A percentile compares a stretch with the other conserved stretches of the same genome.
Conservation (phyloP, 2,329 filamentous ascomycete species). For the Exophiala oligosperma region DNA sequence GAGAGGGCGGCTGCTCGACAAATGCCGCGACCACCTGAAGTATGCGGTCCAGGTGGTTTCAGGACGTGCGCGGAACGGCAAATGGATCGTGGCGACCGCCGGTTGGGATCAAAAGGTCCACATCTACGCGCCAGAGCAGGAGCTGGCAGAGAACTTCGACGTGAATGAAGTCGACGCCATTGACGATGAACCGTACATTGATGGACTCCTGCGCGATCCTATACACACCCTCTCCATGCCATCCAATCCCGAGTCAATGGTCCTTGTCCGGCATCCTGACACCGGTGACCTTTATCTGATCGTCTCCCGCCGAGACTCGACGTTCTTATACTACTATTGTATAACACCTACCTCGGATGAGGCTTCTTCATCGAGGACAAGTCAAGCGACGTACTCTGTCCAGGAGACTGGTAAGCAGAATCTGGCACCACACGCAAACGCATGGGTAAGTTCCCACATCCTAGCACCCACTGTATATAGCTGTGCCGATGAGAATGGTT, state of each 20-base stretch:
- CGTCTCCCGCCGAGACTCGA: constrained; percentile 58
- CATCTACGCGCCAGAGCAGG: constrained; percentile 44
- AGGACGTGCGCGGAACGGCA: constrained; percentile 18
- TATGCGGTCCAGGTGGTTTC: constrained; percentile 54
- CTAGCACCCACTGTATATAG: background rate
- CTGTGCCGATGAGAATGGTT: background rate
- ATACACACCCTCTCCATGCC: constrained; percentile 45
- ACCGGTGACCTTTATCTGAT: constrained; percentile 50
- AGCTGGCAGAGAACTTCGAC: constrained; percentile 18
- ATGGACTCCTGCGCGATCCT: constrained; percentile 40
- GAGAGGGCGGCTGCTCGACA: constrained; percentile 33
- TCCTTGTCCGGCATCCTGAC: constrained; percentile 54
- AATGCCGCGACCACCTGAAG: constrained; percentile 58
- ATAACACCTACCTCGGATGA: constrained; percentile 24
- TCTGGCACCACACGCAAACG: constrained; percentile 60
- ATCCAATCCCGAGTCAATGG: constrained; percentile 59
- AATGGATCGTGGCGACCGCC: constrained; percentile 49
- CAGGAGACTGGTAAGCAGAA: constrained; percentile 58
- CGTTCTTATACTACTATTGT: constrained; percentile 57
- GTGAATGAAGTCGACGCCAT: background rate
- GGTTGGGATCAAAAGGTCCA: constrained; percentile 61
- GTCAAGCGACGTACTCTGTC: constrained; percentile 32
- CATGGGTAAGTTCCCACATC: constrained; percentile 44
- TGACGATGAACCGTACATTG: constrained; percentile 19
- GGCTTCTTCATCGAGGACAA: constrained; percentile 17